Evolutionary conservation across 208 protist species (phyloP).

Genomic region (Balamuthia mandrillaris): DNA sequence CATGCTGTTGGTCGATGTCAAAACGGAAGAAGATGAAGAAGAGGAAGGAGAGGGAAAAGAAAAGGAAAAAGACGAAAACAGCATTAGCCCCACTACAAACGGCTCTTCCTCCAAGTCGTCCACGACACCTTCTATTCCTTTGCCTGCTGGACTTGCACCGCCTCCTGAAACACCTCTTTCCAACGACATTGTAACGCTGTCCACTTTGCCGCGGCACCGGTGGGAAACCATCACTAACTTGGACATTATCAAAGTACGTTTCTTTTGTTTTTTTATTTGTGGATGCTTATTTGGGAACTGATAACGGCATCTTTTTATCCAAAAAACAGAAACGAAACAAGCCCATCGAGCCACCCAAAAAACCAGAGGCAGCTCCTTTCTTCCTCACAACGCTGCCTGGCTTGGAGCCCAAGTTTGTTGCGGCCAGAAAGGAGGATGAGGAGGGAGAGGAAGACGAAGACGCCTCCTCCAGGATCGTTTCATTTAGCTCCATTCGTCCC

Average conservation of each 20-base stretch:
- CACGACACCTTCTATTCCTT: too few relatives aligned
- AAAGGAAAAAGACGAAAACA: neutral
- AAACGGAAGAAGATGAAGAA: neutral
- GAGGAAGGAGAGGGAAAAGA: neutral
- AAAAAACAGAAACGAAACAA: constrained; percentile 64
- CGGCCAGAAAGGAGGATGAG: neutral
- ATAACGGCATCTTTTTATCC: constrained; percentile 39
- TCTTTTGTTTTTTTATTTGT: neutral
- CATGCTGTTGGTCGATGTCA: neutral
- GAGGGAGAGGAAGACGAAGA: neutral
- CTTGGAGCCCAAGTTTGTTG: constrained; percentile 48
- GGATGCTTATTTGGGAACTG: neutral
- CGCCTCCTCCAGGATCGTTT: neutral
- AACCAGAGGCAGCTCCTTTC: constrained; percentile 57
- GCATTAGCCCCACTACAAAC: too few relatives aligned
- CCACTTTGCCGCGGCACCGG: neutral
- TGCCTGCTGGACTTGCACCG: too few relatives aligned
- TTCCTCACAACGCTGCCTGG: constrained; percentile 53
- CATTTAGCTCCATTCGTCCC: neutral
- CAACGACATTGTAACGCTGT: constrained; percentile 21
- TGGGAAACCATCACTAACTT: constrained; percentile 39
- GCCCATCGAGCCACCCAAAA: constrained; percentile 41
- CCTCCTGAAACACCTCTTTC: too few relatives aligned
- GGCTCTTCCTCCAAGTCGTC: too few relatives aligned
- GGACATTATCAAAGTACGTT: neutral